A percentile compares a stretch with the other conserved stretches of the same genome.
These are phyloP conservation scores for Aspergillus latus DNA, from an alignment of 2,329 filamentous ascomycete species.

Conservation along the genomic window DNA sequence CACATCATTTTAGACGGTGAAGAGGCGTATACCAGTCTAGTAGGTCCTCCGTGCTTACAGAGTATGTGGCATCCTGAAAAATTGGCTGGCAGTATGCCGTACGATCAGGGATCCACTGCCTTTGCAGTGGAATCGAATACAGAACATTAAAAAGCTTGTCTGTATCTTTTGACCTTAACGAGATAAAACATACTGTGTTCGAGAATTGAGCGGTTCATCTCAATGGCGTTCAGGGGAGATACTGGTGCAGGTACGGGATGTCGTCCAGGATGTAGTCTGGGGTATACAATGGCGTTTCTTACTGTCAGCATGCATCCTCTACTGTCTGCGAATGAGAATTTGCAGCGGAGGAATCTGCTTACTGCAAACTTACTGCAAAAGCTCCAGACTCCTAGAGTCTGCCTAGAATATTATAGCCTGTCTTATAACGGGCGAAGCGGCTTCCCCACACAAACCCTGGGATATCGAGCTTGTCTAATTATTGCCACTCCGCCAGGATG, in stretches of 20 bases:
- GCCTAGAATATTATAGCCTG: no score
- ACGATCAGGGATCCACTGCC: no score
- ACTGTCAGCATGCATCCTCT: not conserved
- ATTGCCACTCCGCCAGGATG: conserved; percentile 10
- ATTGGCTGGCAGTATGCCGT: not conserved
- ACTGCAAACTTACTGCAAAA: no score
- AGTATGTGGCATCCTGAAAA: not conserved
- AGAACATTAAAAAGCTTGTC: not conserved
- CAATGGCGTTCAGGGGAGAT: no score
- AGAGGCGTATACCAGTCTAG: not conserved
- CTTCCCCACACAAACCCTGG: conserved; percentile 6
- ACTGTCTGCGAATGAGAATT: not conserved
- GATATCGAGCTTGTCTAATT: not conserved
- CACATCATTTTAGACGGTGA: not conserved
- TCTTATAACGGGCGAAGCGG: conserved; percentile 1
- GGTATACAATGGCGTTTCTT: not conserved
- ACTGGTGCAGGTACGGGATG: no score
- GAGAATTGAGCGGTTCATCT: no score
- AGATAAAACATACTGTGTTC: no score
- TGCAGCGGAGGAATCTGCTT: not conserved
- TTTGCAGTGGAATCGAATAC: not conserved
- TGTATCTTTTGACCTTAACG: no score
- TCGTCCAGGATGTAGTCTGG: not conserved
- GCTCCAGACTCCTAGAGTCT: not conserved
- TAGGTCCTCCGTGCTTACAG: conserved; percentile 4